Evolutionary conservation across 768 basidiomycete genomes (phyloP), one percentile per base, ranked within the genome.

Genomic region (Tylopilus subfusipes): DNA sequence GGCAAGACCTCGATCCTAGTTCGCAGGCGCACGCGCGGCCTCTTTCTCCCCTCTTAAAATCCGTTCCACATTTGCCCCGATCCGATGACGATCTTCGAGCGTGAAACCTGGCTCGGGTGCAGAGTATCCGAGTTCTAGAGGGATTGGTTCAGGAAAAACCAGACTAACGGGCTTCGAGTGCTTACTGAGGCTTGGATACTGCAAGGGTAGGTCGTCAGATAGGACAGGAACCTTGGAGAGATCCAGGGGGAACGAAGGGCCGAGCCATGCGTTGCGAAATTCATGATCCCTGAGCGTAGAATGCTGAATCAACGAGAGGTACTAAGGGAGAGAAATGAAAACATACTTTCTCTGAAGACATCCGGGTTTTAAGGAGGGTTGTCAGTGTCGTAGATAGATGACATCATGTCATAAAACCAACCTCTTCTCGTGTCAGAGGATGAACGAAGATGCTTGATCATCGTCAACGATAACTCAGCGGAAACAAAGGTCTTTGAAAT

Each of bases 401-500:
- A 38, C 0, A 29, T 21, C 16, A 19, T 36, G 10, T 24, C 16
- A 25, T 22, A 13, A 22, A 18, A 72, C 82, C 48, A 56, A 87
- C 88, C 75, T 83, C 69, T 62, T 89, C 85, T 30, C 78, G 76
- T 12, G 89, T 90, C 42, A 90, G 68, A 0, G 89, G 89, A 65
- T 90, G 88, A 0, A 90, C 77, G 2, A 90, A 75, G 38, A 91
- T 76, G 59, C 89, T 91, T 49, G n/a, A 5, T 42, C n/a, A 13
- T 18, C 8, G 18, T 8, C 6, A 24, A 55, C 27, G n/a, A 10
- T 9, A 33, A 36, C 11, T 36, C 12, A 2, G 3, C 33, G 5
- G 14, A 30, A 31, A n/a, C 0, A 16, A 33, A 25, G 12, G 8
- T 38, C 36, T 21, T 29, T 14, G 33, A 4, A 2, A 18, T 33